Conservation (phyloP, 768 basidiomycete species). For the Leccinum olivaceopallidum region DNA sequence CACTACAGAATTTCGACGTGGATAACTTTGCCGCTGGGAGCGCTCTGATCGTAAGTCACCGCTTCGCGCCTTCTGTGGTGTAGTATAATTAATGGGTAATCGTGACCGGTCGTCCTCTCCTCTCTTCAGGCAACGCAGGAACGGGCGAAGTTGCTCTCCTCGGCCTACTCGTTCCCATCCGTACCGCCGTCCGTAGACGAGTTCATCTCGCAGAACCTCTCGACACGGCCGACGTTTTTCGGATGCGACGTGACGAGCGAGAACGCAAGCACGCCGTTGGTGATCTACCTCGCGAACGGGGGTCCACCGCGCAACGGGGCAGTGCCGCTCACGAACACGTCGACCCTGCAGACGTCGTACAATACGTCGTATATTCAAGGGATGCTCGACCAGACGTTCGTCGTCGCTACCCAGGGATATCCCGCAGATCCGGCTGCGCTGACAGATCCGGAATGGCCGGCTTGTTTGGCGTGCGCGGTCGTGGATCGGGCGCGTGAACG, state of each 20-base stretch:
- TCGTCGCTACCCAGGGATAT: constrained; percentile 45
- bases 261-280: constrained; percentile 41
- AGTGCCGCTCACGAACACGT: constrained; percentile 43
- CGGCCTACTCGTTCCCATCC: constrained; percentile 35
- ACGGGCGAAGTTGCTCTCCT: constrained; percentile 38
- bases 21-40: constrained; percentile 25
- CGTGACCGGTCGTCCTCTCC: not conserved
- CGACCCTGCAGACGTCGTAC: constrained; percentile 42
- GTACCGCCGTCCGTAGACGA: constrained; percentile 29
- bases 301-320: constrained; percentile 42
- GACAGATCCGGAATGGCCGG: constrained; percentile 44
- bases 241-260: constrained; percentile 37
- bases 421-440: constrained; percentile 27
- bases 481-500: constrained; percentile 45
- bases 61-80: not conserved
- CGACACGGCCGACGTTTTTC: constrained; percentile 44
- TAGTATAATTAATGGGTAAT: not conserved
- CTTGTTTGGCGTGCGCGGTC: constrained; percentile 52
- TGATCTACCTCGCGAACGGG: constrained; percentile 63
- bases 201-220: constrained; percentile 40
- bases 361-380: constrained; percentile 36
- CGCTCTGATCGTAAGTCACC: constrained; percentile 27
- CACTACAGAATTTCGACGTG: not conserved
- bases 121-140: constrained; percentile 34
- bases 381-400: constrained; percentile 48